These are phyloP conservation scores for Rhinocladiella mackenziei DNA, from an alignment of 2,329 filamentous ascomycete genomes.

Conservation along the genomic window DNA sequence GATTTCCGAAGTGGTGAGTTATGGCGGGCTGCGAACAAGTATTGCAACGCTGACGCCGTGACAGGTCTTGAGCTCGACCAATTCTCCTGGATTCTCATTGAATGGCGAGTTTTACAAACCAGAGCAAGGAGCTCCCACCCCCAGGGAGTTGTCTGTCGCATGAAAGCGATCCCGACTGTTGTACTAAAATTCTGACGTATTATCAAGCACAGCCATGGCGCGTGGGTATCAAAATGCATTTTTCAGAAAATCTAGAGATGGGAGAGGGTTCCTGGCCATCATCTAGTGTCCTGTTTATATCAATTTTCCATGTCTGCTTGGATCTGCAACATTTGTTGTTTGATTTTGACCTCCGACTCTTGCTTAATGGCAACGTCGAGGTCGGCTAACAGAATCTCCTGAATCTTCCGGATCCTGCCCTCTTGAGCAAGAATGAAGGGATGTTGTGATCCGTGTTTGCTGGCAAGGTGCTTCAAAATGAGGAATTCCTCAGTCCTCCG, in stretches of 20 bases:
- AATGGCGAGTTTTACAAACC: constrained; percentile 63
- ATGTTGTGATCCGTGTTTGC: constrained; percentile 53
- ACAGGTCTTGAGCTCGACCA: constrained; percentile 76
- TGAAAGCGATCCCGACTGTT: constrained; percentile 6
- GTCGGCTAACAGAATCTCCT: constrained; percentile 62
- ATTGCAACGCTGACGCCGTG: constrained; percentile 41
- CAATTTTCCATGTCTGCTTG: constrained; percentile 18
- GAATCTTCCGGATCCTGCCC: constrained; percentile 53
- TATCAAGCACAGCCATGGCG: constrained; percentile 18
- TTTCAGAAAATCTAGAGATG: constrained; percentile 1
- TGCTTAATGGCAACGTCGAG: constrained; percentile 60
- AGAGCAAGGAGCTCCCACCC: constrained; percentile 12
- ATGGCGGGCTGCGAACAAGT: background rate
- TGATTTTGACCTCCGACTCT: constrained; percentile 38
- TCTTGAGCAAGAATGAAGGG: constrained; percentile 60
- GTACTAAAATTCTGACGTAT: constrained; percentile 47
- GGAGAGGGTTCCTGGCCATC: too few relatives aligned
- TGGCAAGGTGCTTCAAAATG: constrained; percentile 50
- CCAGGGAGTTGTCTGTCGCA: constrained; percentile 16
- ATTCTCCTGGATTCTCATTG: constrained; percentile 80
- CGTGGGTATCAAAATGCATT: too few relatives aligned
- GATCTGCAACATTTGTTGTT: constrained; percentile 25
- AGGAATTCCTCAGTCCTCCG: constrained; percentile 57
- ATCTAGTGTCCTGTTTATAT: too few relatives aligned
- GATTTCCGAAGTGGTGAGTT: constrained; percentile 63